phyloP scores from a whole-genome alignment of 2,329 filamentous ascomycete genomes.

The Sclerotinia glacialis region DNA sequence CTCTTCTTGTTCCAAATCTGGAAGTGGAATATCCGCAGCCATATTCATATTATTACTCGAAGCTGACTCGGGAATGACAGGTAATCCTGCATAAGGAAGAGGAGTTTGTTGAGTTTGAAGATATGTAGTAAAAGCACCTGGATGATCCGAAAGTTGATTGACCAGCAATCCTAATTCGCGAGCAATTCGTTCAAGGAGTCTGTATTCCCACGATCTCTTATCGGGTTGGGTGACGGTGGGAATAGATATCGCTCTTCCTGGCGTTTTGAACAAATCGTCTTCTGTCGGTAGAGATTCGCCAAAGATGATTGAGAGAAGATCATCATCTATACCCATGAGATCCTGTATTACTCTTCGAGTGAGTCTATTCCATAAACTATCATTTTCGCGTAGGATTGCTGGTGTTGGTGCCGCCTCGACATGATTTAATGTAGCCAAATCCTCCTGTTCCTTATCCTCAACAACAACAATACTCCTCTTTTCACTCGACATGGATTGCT shows the following conservation, averaged over 20 bases:
- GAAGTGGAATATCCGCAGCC: neutral
- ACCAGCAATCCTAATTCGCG: conserved; percentile 82
- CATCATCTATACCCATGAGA: conserved; percentile 86
- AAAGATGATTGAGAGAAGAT: conserved; percentile 78
- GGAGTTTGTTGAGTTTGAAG: conserved; percentile 60
- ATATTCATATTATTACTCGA: neutral
- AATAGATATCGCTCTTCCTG: conserved; percentile 21
- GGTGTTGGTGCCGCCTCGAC: conserved; percentile 29
- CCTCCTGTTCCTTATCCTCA: conserved; percentile 37
- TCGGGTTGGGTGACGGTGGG: conserved; percentile 29
- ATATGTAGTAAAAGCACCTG: conserved; percentile 85
- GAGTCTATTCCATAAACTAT: conserved; percentile 75
- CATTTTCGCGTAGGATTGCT: conserved; percentile 49
- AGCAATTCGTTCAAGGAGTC: conserved; percentile 79
- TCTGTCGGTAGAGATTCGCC: conserved; percentile 68
- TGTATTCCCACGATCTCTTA: conserved; percentile 66
- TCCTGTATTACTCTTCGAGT: conserved; percentile 85
- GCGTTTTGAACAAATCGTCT: conserved; percentile 40
- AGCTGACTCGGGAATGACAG: conserved; percentile 56
- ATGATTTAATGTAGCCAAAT: conserved; percentile 36
- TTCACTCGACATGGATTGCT: conserved; percentile 57
- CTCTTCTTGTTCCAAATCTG: neutral
- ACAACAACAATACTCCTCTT: conserved; percentile 37
- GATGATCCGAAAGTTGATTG: conserved; percentile 78
- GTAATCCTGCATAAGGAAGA: conserved; percentile 75